phyloP scores from a whole-genome alignment of 345 rosid genomes.

The Psidium friedrichsthalianum region DNA sequence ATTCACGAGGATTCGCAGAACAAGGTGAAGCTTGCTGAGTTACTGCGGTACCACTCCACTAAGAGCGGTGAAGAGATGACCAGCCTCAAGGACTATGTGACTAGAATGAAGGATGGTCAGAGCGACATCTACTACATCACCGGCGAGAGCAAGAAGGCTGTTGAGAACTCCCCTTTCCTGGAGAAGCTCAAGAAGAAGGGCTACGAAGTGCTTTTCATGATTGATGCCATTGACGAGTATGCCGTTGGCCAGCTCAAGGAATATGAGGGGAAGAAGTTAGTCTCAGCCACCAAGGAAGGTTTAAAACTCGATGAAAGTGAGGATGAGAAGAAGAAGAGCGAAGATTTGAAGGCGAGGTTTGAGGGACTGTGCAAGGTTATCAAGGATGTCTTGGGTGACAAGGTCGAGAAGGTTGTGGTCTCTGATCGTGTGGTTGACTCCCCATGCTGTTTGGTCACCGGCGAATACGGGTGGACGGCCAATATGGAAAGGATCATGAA shows the following conservation, averaged over 20 bases:
- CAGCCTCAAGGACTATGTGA: conserved; percentile 82
- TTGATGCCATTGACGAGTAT: conserved; percentile 84
- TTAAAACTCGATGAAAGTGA: conserved; percentile 62
- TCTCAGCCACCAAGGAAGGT: conserved; percentile 88
- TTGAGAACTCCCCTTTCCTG: conserved; percentile 91
- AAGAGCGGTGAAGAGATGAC: conserved; percentile 92
- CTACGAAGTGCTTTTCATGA: conserved; percentile 73
- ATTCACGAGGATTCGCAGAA: conserved; percentile 83
- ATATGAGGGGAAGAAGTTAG: conserved; percentile 76
- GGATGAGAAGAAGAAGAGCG: conserved; percentile 70
- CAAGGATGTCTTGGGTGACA: conserved; percentile 74
- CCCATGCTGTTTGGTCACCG: conserved; percentile 79
- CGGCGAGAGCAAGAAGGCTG: conserved; percentile 91
- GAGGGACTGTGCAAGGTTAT: conserved; percentile 87
- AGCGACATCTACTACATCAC: conserved; percentile 73
- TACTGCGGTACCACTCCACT: conserved; percentile 82
- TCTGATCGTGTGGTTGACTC: conserved; percentile 84
- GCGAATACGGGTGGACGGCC: conserved; percentile 85
- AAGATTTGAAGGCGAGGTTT: conserved; percentile 51
- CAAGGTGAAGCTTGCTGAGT: conserved; percentile 68
- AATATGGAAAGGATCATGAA: conserved; percentile 94
- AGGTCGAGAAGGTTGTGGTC: conserved; percentile 71
- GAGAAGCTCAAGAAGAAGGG: conserved; percentile 91
- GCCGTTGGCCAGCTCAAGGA: conserved; percentile 84
- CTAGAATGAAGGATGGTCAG: conserved; percentile 94